phyloP scores from a whole-genome alignment of 1,284 basidiomycete species.

The Sporisorium graminicola region DNA sequence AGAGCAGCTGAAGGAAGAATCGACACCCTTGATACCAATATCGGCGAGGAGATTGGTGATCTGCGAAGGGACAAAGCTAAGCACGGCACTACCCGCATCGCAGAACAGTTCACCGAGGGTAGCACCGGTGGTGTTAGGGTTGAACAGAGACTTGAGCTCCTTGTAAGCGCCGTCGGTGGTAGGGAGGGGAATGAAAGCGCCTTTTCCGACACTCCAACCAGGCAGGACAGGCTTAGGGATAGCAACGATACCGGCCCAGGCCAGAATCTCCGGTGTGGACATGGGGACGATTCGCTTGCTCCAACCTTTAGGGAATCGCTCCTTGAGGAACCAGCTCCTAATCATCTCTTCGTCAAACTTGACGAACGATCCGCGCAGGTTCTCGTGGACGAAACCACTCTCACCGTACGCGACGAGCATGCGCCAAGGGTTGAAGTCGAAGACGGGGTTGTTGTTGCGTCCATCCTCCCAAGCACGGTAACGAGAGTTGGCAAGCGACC shows the following conservation, averaged over 20 bases:
- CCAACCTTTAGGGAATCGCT: constrained; percentile 37
- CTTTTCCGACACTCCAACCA: constrained; percentile 36
- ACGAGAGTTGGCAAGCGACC: constrained; percentile 32
- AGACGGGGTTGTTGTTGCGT: constrained; percentile 24
- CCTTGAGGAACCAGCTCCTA: constrained; percentile 34
- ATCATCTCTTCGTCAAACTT: constrained; percentile 44
- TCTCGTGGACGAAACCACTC: constrained; percentile 39
- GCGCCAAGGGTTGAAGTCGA: constrained; percentile 48
- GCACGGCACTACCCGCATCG: constrained; percentile 27
- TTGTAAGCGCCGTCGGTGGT: constrained; percentile 25
- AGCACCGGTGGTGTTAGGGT: constrained; percentile 26
- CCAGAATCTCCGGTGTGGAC: constrained; percentile 31
- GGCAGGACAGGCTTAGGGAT: constrained; percentile 28
- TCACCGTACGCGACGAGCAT: constrained; percentile 42
- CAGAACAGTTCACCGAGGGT: constrained; percentile 21
- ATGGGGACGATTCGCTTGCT: constrained; percentile 30
- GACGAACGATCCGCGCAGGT: constrained; percentile 29
- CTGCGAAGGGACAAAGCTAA: constrained; percentile 29
- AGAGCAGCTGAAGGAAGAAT: constrained; percentile 8
- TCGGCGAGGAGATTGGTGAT: constrained; percentile 27
- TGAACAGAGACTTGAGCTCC: constrained; percentile 23
- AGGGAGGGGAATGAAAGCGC: constrained; percentile 30
- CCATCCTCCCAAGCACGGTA: constrained; percentile 31
- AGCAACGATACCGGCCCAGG: constrained; percentile 33
- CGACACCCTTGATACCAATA: constrained; percentile 25